These are phyloP conservation scores for Blepharisma japonicum DNA, from an alignment of 73 alveolate genomes.

Conservation along the genomic window DNA sequence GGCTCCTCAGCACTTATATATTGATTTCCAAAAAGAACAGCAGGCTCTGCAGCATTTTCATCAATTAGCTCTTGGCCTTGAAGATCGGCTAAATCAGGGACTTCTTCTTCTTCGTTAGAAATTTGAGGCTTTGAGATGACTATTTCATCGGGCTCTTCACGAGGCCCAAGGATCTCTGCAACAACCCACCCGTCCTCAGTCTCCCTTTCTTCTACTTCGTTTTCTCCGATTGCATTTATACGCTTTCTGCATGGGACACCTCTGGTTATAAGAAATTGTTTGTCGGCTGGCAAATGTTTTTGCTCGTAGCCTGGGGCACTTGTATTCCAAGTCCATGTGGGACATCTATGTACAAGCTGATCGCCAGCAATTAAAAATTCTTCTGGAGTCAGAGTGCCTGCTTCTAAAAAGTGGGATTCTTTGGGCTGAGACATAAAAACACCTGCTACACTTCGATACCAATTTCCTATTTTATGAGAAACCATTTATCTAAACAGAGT, in stretches of 20 bases:
- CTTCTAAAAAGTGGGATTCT: slow-evolving; percentile 21
- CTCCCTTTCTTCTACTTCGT: slow-evolving; percentile 11
- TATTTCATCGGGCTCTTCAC: slow-evolving; percentile 7
- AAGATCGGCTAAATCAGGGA: slow-evolving; percentile 12
- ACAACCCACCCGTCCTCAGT: slow-evolving; percentile 30
- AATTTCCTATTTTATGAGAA: slow-evolving; percentile 22
- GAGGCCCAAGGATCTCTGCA: slow-evolving; percentile 15
- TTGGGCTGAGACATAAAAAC: slow-evolving; percentile 8
- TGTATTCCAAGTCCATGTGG: slow-evolving; percentile 84
- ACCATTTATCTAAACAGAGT: no score
- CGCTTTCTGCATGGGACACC: slow-evolving; percentile 78
- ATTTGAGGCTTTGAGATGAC: not conserved
- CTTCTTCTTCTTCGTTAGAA: slow-evolving; percentile 3
- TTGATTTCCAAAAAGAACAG: not conserved
- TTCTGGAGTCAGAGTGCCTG: slow-evolving; percentile 64
- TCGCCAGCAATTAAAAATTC: slow-evolving; percentile 94
- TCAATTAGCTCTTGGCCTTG: not conserved
- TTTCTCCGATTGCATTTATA: slow-evolving; percentile 54
- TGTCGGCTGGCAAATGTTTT: slow-evolving; percentile 69
- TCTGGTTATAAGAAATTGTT: slow-evolving; percentile 82
- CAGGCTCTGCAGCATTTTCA: slow-evolving; percentile 10
- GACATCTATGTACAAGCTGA: slow-evolving; percentile 81
- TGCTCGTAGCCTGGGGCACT: slow-evolving; percentile 17
- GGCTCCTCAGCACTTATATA: slow-evolving; percentile 50
- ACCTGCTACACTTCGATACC: slow-evolving; percentile 1